Evolutionary conservation across 1,139 yeast species (phyloP).

Genomic region (Cylindricascospora bacillispora): DNA sequence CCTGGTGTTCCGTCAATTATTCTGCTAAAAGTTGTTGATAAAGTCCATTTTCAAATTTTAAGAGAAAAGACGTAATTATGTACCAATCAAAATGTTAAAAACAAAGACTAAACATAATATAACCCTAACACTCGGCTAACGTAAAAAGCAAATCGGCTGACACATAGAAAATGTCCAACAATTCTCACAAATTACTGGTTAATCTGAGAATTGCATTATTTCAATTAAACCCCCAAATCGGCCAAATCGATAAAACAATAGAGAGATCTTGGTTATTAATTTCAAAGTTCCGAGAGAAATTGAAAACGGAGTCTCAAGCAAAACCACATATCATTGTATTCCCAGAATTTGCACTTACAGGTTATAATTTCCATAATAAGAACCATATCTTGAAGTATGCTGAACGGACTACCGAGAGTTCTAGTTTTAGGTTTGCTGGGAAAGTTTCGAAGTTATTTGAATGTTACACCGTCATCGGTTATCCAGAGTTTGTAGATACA

Average conservation of each 20-base stretch:
- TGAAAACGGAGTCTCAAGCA: constrained; percentile 8
- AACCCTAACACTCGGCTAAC: too few relatives aligned
- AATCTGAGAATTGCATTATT: constrained; percentile 48
- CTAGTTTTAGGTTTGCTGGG: constrained; percentile 45
- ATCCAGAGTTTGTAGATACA: constrained; percentile 44
- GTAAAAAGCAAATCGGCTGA: too few relatives aligned
- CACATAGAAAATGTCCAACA: too few relatives aligned
- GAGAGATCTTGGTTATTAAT: constrained; percentile 30
- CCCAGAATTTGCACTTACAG: constrained; percentile 80
- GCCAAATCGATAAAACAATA: constrained; percentile 44
- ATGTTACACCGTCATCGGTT: constrained; percentile 71
- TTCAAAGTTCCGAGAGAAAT: constrained; percentile 11
- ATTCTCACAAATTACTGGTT: too few relatives aligned
- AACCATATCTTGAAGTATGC: constrained; percentile 48
- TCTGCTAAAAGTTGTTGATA: too few relatives aligned
- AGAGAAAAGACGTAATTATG: too few relatives aligned
- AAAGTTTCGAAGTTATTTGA: constrained; percentile 36
- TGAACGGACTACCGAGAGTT: constrained; percentile 35
- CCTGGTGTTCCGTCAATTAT: too few relatives aligned
- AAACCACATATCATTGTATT: constrained; percentile 53
- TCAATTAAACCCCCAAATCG: constrained; percentile 57
- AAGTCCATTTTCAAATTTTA: too few relatives aligned
- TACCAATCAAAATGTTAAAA: too few relatives aligned
- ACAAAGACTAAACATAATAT: too few relatives aligned
- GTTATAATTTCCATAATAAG: constrained; percentile 53